Conservation (phyloP, 805 yeast species). For the Sugiyamaella valdiviana region DNA sequence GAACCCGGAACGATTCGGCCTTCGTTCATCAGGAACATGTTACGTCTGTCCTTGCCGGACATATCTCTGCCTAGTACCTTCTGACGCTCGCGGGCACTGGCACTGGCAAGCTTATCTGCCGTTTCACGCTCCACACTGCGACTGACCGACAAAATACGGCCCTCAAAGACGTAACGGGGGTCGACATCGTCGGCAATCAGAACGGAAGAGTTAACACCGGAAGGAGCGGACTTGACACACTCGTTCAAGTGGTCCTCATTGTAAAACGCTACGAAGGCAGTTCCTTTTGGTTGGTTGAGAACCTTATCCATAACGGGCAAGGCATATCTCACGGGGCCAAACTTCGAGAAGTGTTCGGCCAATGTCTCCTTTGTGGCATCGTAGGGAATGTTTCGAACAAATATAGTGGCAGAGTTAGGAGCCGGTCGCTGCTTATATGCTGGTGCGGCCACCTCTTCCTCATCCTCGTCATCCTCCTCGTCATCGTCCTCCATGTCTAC, state of each 20-base stretch:
- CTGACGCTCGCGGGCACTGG: conserved; percentile 64
- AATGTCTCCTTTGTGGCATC: conserved; percentile 82
- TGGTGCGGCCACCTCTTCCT: conserved; percentile 25
- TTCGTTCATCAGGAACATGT: conserved; percentile 80
- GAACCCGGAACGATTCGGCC: conserved; percentile 84
- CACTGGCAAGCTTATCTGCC: conserved; percentile 68
- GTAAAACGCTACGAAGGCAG: conserved; percentile 87
- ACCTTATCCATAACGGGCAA: conserved; percentile 83
- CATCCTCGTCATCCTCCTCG: conserved; percentile 34
- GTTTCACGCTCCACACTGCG: conserved; percentile 83
- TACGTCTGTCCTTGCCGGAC: conserved; percentile 75
- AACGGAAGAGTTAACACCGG: conserved; percentile 46
- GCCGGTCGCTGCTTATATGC: conserved; percentile 30
- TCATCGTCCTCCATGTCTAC: conserved; percentile 36
- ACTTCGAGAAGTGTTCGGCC: conserved; percentile 67
- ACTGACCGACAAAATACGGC: conserved; percentile 77
- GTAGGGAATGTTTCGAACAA: conserved; percentile 90
- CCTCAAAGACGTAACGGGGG: conserved; percentile 80
- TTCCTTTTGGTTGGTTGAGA: conserved; percentile 84
- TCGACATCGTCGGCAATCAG: conserved; percentile 89
- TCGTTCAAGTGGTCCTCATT: conserved; percentile 54
- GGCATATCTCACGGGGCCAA: conserved; percentile 89
- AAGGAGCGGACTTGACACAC: conserved; percentile 76
- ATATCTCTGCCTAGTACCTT: conserved; percentile 76
- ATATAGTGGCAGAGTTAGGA: conserved; percentile 47